Conservation (phyloP, 179 eudicot genomes). For the Carnegiea gigantea region DNA sequence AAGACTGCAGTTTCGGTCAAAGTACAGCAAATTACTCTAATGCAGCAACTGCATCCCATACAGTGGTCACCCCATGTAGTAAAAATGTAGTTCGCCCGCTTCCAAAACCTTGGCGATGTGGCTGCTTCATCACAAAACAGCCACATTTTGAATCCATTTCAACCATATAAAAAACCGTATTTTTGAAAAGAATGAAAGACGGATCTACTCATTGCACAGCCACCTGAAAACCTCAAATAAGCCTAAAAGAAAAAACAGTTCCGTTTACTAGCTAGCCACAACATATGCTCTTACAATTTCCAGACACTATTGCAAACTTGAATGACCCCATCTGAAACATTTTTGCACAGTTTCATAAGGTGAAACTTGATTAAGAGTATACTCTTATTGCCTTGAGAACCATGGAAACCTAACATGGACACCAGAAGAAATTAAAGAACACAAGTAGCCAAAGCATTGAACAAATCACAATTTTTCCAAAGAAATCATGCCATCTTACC, state of each 20-base stretch:
- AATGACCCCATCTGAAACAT: neutral
- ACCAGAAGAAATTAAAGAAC: neutral
- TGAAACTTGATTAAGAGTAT: neutral
- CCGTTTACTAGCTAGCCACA: neutral
- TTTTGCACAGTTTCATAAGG: neutral
- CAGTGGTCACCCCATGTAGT: no score
- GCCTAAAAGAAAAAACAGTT: neutral
- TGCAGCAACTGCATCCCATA: no score
- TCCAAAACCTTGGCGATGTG: no score
- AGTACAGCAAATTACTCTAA: no score
- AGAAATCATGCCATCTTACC: constrained; percentile 44
- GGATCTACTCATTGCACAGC: neutral
- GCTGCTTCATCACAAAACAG: no score
- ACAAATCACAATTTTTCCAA: neutral
- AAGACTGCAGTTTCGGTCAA: no score
- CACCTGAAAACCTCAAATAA: neutral
- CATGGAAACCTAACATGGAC: neutral
- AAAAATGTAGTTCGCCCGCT: no score
- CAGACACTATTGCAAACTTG: neutral
- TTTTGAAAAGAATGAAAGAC: neutral
- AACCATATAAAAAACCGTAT: neutral
- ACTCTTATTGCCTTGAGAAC: neutral
- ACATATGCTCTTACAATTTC: neutral
- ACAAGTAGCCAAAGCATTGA: neutral
- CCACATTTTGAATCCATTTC: neutral